Conservation (phyloP, 305 asterid species). For the Solanum hybrid region DNA sequence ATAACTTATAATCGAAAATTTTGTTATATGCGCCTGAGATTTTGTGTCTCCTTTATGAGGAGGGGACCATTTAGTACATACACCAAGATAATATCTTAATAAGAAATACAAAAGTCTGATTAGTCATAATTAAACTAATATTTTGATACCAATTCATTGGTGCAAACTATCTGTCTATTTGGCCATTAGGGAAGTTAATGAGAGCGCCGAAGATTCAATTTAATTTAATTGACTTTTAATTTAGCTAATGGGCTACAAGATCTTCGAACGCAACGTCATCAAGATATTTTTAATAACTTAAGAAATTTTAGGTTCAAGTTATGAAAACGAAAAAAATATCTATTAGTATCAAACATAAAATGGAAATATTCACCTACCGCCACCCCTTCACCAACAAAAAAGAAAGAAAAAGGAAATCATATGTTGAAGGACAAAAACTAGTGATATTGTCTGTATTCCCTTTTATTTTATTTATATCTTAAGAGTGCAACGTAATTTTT, state of each 20-base stretch:
- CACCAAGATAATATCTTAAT: not conserved
- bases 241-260: not conserved
- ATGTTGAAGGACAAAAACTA: not conserved
- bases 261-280: not conserved
- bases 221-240: not conserved
- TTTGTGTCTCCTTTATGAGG: not conserved
- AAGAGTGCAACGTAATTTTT: not conserved
- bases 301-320: not conserved
- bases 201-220: not conserved
- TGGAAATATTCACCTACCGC: not conserved
- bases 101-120: not conserved
- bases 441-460: not conserved
- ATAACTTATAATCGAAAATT: not conserved
- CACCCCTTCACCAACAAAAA: not conserved
- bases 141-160: not conserved
- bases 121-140: not conserved
- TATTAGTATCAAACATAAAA: no score
- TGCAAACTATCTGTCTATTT: not conserved
- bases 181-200: not conserved
- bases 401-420: not conserved
- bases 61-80: not conserved
- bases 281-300: not conserved
- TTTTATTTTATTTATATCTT: not conserved
- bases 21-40: not conserved
- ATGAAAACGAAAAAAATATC: not conserved